These are phyloP conservation scores for Rachicladosporium sp. DNA, from an alignment of 2,329 filamentous ascomycete species.

Conservation along the genomic window DNA sequence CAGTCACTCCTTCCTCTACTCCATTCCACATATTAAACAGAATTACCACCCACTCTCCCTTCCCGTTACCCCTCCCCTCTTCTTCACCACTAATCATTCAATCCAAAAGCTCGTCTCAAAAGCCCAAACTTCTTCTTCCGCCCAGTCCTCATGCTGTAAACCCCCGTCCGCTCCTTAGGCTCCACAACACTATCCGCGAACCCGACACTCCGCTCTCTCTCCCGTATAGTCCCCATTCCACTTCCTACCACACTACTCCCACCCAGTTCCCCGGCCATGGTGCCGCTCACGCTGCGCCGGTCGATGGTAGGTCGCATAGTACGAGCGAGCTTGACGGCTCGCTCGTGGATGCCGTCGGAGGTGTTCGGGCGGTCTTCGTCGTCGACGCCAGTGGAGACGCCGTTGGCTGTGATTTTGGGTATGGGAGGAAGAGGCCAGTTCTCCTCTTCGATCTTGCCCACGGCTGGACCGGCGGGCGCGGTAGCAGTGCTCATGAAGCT, in stretches of 20 bases:
- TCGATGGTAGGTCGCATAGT: conserved; percentile 13
- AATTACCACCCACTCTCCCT: no score
- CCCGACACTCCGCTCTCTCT: not conserved
- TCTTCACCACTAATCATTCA: conserved; percentile 34
- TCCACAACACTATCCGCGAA: conserved; percentile 4
- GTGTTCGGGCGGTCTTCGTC: conserved; percentile 18
- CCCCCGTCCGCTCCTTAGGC: conserved; percentile 15
- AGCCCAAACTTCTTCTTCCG: conserved; percentile 57
- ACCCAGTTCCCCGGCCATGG: no score
- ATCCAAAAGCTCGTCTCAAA: conserved; percentile 53
- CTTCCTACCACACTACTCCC: no score
- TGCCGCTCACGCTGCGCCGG: not conserved
- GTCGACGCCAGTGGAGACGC: conserved; percentile 1
- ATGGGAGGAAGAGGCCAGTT: conserved; percentile 37
- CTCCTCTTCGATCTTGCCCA: conserved; percentile 5
- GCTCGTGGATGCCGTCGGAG: conserved; percentile 19
- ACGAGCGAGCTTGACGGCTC: conserved; percentile 12
- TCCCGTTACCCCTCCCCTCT: not conserved
- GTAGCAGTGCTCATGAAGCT: conserved; percentile 14
- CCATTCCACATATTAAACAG: no score
- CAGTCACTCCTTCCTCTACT: no score
- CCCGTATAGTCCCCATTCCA: no score
- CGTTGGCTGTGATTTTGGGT: no score
- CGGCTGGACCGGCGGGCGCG: conserved; percentile 15
- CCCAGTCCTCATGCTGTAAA: conserved; percentile 23